A percentile compares a stretch with the other conserved stretches of the same genome.
Evolutionary conservation across 192 early-diverging fungal genomes (phyloP).

Genomic region (Podochytrium sp.): DNA sequence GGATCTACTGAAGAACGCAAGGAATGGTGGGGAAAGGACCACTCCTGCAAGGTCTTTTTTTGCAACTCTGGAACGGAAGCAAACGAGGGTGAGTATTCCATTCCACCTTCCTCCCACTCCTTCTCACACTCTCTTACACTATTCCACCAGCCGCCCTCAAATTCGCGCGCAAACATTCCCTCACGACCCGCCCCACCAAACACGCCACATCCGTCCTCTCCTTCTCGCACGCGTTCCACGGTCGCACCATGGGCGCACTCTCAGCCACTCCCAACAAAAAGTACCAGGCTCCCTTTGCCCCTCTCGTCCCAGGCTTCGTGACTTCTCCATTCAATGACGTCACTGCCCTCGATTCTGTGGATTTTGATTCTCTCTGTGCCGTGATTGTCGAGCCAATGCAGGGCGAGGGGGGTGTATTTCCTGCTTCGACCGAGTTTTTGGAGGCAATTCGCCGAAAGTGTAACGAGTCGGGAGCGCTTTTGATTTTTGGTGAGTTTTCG

Average conservation of each 20-base stretch:
- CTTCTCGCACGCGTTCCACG: constrained; percentile 94
- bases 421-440: constrained; percentile 76
- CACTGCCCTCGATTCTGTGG: constrained; percentile 67
- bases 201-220: constrained; percentile 70
- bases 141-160: constrained; percentile 75
- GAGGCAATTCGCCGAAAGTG: constrained; percentile 76
- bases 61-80: constrained; percentile 98
- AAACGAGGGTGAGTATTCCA: constrained; percentile 76
- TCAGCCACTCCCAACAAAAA: constrained; percentile 92
- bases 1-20: not conserved
- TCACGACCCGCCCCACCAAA: constrained; percentile 47
- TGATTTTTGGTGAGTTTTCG: constrained; percentile 72
- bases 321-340: constrained; percentile 78
- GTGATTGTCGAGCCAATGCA: constrained; percentile 97
- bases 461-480: constrained; percentile 81
- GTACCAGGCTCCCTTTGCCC: constrained; percentile 93
- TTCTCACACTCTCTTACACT: no score
- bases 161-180: constrained; percentile 92
- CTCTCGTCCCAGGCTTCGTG: constrained; percentile 85
- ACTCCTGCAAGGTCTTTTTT: constrained; percentile 83
- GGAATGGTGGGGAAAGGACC: constrained; percentile 23
- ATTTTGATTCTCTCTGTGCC: constrained; percentile 68
- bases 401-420: constrained; percentile 91
- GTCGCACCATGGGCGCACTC: constrained; percentile 92
- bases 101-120: no score